Evolutionary conservation across 345 rosid species (phyloP), one percentile per base, ranked within the genome.

Genomic region (Anacardium occidentale): DNA sequence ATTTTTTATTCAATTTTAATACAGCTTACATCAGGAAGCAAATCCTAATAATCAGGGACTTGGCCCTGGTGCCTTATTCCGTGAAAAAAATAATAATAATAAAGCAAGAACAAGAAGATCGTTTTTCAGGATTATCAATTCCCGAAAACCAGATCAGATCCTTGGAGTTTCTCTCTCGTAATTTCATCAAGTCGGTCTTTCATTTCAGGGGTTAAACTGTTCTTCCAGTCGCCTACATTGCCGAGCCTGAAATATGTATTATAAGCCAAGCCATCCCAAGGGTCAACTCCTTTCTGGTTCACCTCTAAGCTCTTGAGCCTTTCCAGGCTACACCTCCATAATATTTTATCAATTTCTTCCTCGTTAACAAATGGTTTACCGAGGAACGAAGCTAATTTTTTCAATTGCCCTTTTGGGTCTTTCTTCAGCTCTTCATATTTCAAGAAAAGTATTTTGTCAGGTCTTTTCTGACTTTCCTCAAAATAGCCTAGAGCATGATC

Each of bases 241-340:
- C 61, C 61, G 2, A 5, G 10, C 26, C 32, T 56, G 32, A 56
- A 56, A 22, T 56, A 56, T 21, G 61, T 7, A 0, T 18, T 56
- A 3, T 56, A 21, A 18, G 61, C 26, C 7, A 21, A 56, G 0
- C 61, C 61, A 21, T 21, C 61, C 26, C 61, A 56, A 56, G 61
- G 61, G 32, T 56, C 32, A 9, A 56, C 32, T 12, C 61, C 61
- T 1, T 22, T 56, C 2, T 56, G 26, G 10, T 56, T 56, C 61
- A 56, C 61, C 14, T 56, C 61, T 32, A 56, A 56, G 10, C n/a
- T 56, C 61, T 56, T 56, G 14, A 56, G 61, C 64, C 64, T 60
- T 14, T 60, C 64, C 64, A 60, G 29, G 42, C 64, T 60, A 29
- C 64, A 60, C 17, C 37, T 60, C 42, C 42, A 25, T 13, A 60